These are phyloP conservation scores for Pelargonium cotyledonis DNA, from an alignment of 441 rosid genomes.

Conservation along the genomic window DNA sequence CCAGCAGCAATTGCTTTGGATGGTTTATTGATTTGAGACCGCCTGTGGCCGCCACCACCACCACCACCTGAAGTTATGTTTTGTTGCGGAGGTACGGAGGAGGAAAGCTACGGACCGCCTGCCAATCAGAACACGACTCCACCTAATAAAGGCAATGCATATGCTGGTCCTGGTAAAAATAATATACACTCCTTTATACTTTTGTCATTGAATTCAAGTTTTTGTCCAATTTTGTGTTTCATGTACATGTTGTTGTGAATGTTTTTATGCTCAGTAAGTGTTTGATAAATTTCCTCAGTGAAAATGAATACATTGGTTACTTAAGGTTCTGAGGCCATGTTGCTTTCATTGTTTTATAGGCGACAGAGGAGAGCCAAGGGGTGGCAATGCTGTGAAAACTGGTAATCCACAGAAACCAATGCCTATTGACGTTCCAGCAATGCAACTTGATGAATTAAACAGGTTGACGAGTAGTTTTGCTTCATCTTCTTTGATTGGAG, in stretches of 20 bases:
- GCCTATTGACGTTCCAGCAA: slow-evolving; percentile 65
- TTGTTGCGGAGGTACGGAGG: slow-evolving; percentile 6
- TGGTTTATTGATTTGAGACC: not conserved
- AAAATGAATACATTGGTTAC: not conserved
- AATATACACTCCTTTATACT: too few relatives aligned
- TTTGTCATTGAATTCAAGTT: too few relatives aligned
- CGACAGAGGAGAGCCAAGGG: not conserved
- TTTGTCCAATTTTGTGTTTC: not conserved
- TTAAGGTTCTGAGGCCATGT: not conserved
- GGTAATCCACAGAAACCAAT: slow-evolving; percentile 59
- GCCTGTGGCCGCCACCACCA: not conserved
- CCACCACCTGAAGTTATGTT: not conserved
- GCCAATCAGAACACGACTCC: not conserved
- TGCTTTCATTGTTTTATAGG: not conserved
- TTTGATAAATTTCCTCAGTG: not conserved
- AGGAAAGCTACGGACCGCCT: not conserved
- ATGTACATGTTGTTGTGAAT: not conserved
- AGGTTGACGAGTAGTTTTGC: slow-evolving; percentile 84
- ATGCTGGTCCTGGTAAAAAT: not conserved
- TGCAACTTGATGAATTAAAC: slow-evolving; percentile 67
- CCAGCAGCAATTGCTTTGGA: slow-evolving; percentile 5
- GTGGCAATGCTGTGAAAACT: slow-evolving; percentile 32
- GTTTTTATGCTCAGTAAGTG: not conserved
- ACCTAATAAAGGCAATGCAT: slow-evolving; percentile 2
- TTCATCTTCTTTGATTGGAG: slow-evolving; percentile 89